Evolutionary conservation across 345 rosid species (phyloP), one percentile per base, ranked within the genome.

Genomic region (Chamaenerion angustifolium): DNA sequence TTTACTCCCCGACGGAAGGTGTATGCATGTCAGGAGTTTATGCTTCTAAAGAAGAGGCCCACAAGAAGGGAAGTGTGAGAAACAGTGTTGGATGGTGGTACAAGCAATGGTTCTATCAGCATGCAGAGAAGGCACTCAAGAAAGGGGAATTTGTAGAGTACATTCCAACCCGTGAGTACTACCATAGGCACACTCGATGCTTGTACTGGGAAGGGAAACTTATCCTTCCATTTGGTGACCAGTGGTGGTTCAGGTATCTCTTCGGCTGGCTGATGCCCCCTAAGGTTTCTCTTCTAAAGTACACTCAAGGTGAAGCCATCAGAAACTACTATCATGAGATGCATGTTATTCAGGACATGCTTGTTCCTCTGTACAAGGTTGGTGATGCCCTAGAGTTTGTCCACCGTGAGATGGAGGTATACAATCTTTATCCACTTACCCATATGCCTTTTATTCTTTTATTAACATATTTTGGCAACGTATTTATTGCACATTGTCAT

Each of bases 201-300:
- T 78, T 93, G 76, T 88, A 93, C 65, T 93, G 99, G 99, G 99
- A 93, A 68, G 99, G 99, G 45, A 93, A 93, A 73, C 95, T 93
- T 49, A 93, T 93, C 51, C 97, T 93, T 67, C 95, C 97, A 1
- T 93, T 93, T 14, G 99, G 66, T 19, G 99, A 93, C 69, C 99
- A 93, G 68, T 79, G 71, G 56, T 93, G 99, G 99, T 93, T 88
- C 57, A 81, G 99, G 78, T 82, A 65, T 58, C 81, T 88, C 42
- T 63, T 93, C 16, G 99, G 99, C 68, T 93, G 99, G 99, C 9
- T 88, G 75, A 93, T 88, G 99, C 99, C 99, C 42, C 99, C 99
- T 11, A 93, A 93, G 83, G 95, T 93, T 51, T 93, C 99, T 46
- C 76, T 93, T 68, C 99, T 88, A 45, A 93, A 93, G 72, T 95